These are phyloP conservation scores for Blastosporella zonata DNA, from an alignment of 1,284 basidiomycete species.

Conservation along the genomic window DNA sequence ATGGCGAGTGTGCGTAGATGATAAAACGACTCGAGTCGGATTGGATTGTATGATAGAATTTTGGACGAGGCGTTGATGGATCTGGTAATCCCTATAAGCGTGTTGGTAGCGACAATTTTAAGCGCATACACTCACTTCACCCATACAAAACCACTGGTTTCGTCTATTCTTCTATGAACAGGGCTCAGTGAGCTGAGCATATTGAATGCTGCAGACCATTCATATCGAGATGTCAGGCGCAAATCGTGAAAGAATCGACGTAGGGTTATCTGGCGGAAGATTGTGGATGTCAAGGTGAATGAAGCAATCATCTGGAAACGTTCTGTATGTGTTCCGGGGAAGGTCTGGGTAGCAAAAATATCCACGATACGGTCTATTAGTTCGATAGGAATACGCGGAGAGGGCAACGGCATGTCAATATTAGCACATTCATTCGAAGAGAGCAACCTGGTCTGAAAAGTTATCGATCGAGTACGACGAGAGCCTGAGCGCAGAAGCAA, in stretches of 20 bases:
- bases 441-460: slow-evolving; percentile 2
- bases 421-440: background rate
- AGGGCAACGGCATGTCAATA: slow-evolving; percentile 5
- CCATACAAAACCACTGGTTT: slow-evolving; percentile 30
- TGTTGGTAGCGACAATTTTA: background rate
- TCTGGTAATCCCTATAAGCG: slow-evolving; percentile 24
- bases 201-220: slow-evolving; percentile 27
- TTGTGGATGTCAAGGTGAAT: slow-evolving; percentile 39
- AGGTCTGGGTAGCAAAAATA: slow-evolving; percentile 23
- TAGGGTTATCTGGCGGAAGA: slow-evolving; percentile 41
- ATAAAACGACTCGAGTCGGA: slow-evolving; percentile 21
- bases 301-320: slow-evolving; percentile 33
- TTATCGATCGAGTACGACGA: slow-evolving; percentile 3
- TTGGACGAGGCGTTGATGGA: slow-evolving; percentile 20
- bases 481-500: slow-evolving; percentile 7
- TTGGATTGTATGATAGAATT: slow-evolving; percentile 20
- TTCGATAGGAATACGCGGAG: slow-evolving; percentile 38
- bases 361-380: slow-evolving; percentile 41
- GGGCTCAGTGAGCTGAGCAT: slow-evolving; percentile 24
- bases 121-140: slow-evolving; percentile 33
- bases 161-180: slow-evolving; percentile 6
- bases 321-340: slow-evolving; percentile 4
- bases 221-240: slow-evolving; percentile 23
- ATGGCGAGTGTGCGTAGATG: slow-evolving; percentile 34
- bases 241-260: slow-evolving; percentile 37